These are phyloP conservation scores for Boletus subcaerulescens DNA, from an alignment of 768 basidiomycete genomes.

Conservation along the genomic window DNA sequence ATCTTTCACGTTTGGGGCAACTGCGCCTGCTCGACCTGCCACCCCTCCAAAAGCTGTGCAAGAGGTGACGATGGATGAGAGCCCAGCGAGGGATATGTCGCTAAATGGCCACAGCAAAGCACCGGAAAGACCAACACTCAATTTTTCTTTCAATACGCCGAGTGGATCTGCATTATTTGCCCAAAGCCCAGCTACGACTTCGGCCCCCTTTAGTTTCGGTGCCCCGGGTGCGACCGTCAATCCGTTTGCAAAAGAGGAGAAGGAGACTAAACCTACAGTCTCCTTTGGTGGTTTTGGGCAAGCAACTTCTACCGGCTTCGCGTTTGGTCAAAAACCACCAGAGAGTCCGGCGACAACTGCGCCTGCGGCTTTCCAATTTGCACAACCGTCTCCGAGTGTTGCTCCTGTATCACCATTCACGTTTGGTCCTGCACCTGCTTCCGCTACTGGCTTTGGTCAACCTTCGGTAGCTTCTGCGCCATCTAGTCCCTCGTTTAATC, in stretches of 20 bases:
- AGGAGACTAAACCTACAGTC: slow-evolving; percentile 41
- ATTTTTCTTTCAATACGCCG: slow-evolving; percentile 48
- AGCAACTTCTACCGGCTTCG: slow-evolving; percentile 39
- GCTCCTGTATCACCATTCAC: slow-evolving; percentile 41
- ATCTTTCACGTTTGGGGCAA: slow-evolving; percentile 52
- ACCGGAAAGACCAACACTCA: slow-evolving; percentile 39
- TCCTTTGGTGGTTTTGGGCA: slow-evolving; percentile 50
- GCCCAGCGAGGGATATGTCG: slow-evolving; percentile 64
- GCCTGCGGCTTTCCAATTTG: slow-evolving; percentile 46
- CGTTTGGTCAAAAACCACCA: slow-evolving; percentile 44
- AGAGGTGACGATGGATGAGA: slow-evolving; percentile 80
- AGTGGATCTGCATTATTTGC: slow-evolving; percentile 36
- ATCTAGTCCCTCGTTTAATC: slow-evolving; percentile 56
- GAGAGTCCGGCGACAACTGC: slow-evolving; percentile 40
- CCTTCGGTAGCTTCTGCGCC: slow-evolving; percentile 45
- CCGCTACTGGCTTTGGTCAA: slow-evolving; percentile 43
- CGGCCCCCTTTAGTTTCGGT: slow-evolving; percentile 36
- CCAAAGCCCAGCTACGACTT: slow-evolving; percentile 31
- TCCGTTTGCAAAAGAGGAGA: slow-evolving; percentile 48
- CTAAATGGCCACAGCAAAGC: slow-evolving; percentile 37
- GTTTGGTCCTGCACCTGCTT: slow-evolving; percentile 41
- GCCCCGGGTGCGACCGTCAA: slow-evolving; percentile 32
- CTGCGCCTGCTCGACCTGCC: slow-evolving; percentile 43
- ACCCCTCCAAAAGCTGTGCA: slow-evolving; percentile 67
- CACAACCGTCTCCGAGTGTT: slow-evolving; percentile 36